These are phyloP conservation scores for Tylopilus rubrobrunneus DNA, from an alignment of 768 basidiomycete species.

Conservation along the genomic window DNA sequence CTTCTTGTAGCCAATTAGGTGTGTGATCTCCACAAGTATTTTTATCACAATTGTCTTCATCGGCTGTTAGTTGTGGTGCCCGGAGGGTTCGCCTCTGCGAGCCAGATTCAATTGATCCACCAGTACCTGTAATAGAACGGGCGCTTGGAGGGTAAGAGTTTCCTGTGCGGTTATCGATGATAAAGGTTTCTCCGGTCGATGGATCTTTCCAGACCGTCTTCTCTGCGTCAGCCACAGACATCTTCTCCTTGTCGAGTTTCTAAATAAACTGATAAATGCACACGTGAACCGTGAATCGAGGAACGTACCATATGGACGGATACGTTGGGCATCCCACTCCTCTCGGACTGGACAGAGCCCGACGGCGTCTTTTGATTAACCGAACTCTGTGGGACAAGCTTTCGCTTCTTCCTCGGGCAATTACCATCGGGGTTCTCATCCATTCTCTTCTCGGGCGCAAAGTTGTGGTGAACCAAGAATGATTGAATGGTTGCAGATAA, in stretches of 20 bases:
- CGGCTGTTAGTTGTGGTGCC: conserved; percentile 3
- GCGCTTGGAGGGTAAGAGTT: conserved; percentile 48
- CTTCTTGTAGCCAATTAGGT: conserved; percentile 64
- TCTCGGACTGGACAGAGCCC: conserved; percentile 1
- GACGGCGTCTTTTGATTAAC: conserved; percentile 6
- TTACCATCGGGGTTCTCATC: conserved; percentile 15
- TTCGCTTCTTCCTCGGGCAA: conserved; percentile 52
- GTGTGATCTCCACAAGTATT: conserved; percentile 23
- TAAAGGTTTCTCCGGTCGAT: conserved; percentile 51
- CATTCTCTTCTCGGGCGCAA: conserved; percentile 32
- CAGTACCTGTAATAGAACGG: conserved; percentile 5
- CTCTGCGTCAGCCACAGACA: conserved; percentile 30
- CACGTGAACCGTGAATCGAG: conserved; percentile 7
- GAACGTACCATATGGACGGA: conserved; percentile 21
- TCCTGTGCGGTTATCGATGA: conserved; percentile 67
- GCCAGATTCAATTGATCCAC: conserved; percentile 6
- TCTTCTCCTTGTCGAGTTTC: conserved; percentile 11
- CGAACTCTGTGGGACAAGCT: conserved; percentile 26
- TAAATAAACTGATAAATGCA: conserved; percentile 4
- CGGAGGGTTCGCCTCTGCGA: conserved; percentile 16
- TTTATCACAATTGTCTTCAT: not conserved
- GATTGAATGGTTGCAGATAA: conserved; percentile 54
- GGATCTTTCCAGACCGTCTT: conserved; percentile 55
- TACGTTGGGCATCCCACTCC: conserved; percentile 6
- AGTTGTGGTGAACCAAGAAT: conserved; percentile 65